Evolutionary conservation across 192 early-diverging fungal genomes (phyloP), one percentile per base, ranked within the genome.

Genomic region (Backusella morwellensis): DNA sequence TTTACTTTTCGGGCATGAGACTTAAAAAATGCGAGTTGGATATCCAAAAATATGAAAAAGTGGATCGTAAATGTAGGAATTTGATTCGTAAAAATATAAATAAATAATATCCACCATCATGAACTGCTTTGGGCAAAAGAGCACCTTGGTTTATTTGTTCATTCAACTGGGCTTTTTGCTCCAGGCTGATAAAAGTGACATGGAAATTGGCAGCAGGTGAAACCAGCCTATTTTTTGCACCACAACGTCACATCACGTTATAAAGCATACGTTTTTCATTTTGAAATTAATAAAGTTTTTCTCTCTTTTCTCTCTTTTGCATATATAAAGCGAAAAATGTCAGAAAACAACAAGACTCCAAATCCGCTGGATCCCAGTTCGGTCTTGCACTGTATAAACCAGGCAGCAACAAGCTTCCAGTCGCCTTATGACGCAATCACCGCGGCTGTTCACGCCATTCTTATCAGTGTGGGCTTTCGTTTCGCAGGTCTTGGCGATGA

Each of bases 401-500:
- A 23, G 15, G 63, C 74, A 8, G 72, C 68, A 29, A 78, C 70
- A 4, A 41, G 74, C 21, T 80, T 83, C 59, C 78, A 73, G n/a
- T 83, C 75, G 6, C 68, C 80, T 17, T 82, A 87, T 32, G 90
- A 91, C 47, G 86, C 75, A 11, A 74, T 91, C 1, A 83, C 88
- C 4, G 85, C 83, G 9, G 68, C 86, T 15, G 78, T 83, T 38
- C 91, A 92, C 59, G 87, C 89, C 29, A 87, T 86, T 41, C 90
- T 93, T 90, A 52, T 86, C 11, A 79, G 79, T 17, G 85, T 91
- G n/a, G 92, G 87, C 17, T 93, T 92, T 74, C 70, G 86, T 17
- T 83, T 91, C 35, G 79, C 86, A 21, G 91, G 89, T 17, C 67
- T 92, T 8, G 90, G 91, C 17, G 92, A 93, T 66, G 86, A 87